A percentile compares a stretch with the other conserved stretches of the same genome.
Conservation (phyloP, 371 early-diverging fungal species). For the Syncephalastrum contaminatum region DNA sequence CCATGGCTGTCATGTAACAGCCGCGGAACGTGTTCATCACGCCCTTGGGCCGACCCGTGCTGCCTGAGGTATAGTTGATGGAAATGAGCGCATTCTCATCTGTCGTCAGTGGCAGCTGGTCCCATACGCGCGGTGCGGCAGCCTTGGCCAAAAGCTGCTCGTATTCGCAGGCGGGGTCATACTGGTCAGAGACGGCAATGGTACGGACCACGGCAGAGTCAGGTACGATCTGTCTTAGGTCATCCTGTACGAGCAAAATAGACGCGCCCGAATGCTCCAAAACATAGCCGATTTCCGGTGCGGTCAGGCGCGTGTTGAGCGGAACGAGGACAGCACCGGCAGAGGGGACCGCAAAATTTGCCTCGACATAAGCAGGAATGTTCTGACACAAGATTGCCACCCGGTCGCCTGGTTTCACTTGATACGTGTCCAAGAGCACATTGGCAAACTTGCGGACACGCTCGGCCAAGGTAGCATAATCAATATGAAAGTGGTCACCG, state of each 20-base stretch:
- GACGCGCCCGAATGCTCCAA: slow-evolving; percentile 54
- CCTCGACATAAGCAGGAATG: slow-evolving; percentile 60
- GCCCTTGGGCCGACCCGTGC: slow-evolving; percentile 68
- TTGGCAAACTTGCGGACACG: slow-evolving; percentile 47
- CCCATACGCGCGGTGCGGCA: slow-evolving; percentile 29
- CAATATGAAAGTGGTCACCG: slow-evolving; percentile 28
- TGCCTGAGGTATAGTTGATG: slow-evolving; percentile 66
- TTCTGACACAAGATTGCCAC: slow-evolving; percentile 66
- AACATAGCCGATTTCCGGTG: slow-evolving; percentile 64
- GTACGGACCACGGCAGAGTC: slow-evolving; percentile 1
- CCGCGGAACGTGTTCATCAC: slow-evolving; percentile 42
- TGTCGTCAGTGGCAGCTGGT: slow-evolving; percentile 44
- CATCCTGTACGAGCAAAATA: slow-evolving; percentile 56
- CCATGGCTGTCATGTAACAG: slow-evolving; percentile 53
- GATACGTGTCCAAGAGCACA: slow-evolving; percentile 25
- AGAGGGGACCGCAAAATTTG: slow-evolving; percentile 64
- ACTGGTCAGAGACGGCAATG: slow-evolving; percentile 23
- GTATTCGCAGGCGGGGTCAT: slow-evolving; percentile 40
- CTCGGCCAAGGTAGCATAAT: slow-evolving; percentile 40
- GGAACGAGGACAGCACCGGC: slow-evolving; percentile 61
- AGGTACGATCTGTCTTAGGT: slow-evolving; percentile 21
- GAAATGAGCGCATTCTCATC: slow-evolving; percentile 58
- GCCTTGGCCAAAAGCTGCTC: slow-evolving; percentile 43
- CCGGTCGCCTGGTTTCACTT: slow-evolving; percentile 33
- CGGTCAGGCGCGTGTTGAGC: slow-evolving; percentile 62